Base-by-base conservation (phyloP, 169 alveolate species). In the Eimeria maxima region DNA sequence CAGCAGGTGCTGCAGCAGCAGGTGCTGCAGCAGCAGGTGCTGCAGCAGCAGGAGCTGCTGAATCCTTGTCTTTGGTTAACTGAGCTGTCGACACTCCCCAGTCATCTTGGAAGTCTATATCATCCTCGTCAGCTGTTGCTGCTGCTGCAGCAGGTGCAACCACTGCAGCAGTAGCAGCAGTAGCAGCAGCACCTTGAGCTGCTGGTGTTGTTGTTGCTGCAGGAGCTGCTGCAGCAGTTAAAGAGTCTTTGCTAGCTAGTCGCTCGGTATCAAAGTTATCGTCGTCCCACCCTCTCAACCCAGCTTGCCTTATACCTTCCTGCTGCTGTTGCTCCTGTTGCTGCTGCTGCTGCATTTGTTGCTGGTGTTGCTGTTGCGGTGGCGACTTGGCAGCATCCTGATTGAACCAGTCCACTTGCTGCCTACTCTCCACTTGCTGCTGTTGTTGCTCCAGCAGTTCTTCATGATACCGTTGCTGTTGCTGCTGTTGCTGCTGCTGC, bases 401-500 rank as follows among this genome's bases (percentile, higher is more conserved):
- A 53, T 7, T 11, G 60, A 53, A 53, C 20, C 16, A 7, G 20
- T 53, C 60, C 60, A 53, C 60, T 53, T 53, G 20, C 60, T 14
- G 16, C 60, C 2, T 53, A 7, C 60, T 14, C 29, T 3, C 47
- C 63, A 13, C 14, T 45, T 14, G 57, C 44, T 42, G 88, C 42
- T 44, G 88, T 11, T 78, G 45, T 78, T 14, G 88, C 60, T 42
- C 47, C 38, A 33, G 38, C 38, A 33, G 60, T 1, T 53, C 10
- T 7, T 53, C 20, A 7, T 53, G 60, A 7, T 53, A 14, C 24
- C 45, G 42, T 24, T 44, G 88, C 65, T 78, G 88, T 65, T 44
- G 67, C 65, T 78, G 88, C 88, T 78, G 65, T 65, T 76, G 63
- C 88, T 78, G 88, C 67, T 44, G 88, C 88, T 78, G 88, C 88